Evolutionary conservation across 2,329 filamentous ascomycete genomes (phyloP).

Genomic region (Zarea fungicola): DNA sequence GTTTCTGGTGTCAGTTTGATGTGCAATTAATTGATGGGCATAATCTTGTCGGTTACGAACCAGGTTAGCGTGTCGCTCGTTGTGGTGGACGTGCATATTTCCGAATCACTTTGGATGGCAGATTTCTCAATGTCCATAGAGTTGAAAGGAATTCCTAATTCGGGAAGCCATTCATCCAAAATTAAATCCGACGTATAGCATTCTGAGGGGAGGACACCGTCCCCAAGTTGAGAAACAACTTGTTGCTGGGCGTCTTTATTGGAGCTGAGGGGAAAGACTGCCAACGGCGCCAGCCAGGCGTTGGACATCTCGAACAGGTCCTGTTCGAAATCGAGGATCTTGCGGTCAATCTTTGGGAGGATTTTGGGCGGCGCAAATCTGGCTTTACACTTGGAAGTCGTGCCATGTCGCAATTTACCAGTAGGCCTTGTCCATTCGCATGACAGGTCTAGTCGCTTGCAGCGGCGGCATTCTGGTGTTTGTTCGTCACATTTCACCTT

Average conservation of each 20-base stretch:
- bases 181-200: neutral
- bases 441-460: conserved; percentile 3
- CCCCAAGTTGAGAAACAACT: neutral
- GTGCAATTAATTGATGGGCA: too few species aligned
- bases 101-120: neutral
- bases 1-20: too few species aligned
- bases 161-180: neutral
- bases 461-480: conserved; percentile 5
- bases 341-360: neutral
- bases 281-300: neutral
- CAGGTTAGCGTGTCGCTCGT: neutral
- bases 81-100: neutral
- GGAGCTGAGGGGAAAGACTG: neutral
- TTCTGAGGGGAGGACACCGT: neutral
- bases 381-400: neutral
- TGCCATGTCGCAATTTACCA: neutral
- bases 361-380: neutral
- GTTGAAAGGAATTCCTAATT: neutral
- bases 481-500: conserved; percentile 14
- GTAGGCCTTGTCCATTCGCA: conserved; percentile 4
- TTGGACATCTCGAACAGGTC: neutral
- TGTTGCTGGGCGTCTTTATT: neutral
- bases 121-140: neutral
- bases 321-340: neutral
- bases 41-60: neutral